Evolutionary conservation across 2,329 filamentous ascomycete species (phyloP), one percentile per base, ranked within the genome.

Genomic region (Sarocladium kiliense): DNA sequence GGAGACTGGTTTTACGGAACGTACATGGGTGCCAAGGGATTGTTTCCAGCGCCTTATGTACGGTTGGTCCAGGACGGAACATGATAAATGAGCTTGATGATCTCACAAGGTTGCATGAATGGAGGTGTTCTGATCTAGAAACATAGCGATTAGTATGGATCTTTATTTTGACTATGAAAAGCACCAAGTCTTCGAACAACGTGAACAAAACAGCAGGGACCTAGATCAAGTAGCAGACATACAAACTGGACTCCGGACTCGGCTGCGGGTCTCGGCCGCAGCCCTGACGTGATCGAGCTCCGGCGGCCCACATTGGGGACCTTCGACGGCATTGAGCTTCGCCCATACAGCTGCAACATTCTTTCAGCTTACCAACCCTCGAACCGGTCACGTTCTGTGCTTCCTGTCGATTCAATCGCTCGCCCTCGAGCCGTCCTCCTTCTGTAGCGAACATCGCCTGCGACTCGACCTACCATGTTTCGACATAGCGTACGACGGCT

Each of bases 1-100:
- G 89, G 87, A 18, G 91, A 96, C 68, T 97, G 92, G 92, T 91
- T 81, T 64, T 88, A 87, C 73, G 93, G 93, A 0, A 84, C 85
- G 26, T 97, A 96, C 75, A 91, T 91, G 72, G 91, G 91, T 0
- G 75, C 73, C 23, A 85, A 83, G 62, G 92, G 91, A 0, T 64
- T 97, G 60, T 95, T 97, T 66, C 92, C 92, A 3, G 85, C 86
- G 6, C 81, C 83, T 7, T 93, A 93, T 76, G 88, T 91, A 25
- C 75, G 74, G 60, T 65, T 84, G 26, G 60, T 66, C 18, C 59
- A 81, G 39, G 61, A 60, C 44, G 32, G 55, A 34, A 49, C 36
- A 56, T 56, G 58, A 57, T 25, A 37, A 23, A 49, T 21, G 39
- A 57, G n/a, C 21, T 51, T 34, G 27, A 51, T n/a, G 47, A 34